Percentiles rank a stretch among this genome's conserved stretches.
Conservation (phyloP, 108 stramenopile species). For the Cyclotella distinguenda region DNA sequence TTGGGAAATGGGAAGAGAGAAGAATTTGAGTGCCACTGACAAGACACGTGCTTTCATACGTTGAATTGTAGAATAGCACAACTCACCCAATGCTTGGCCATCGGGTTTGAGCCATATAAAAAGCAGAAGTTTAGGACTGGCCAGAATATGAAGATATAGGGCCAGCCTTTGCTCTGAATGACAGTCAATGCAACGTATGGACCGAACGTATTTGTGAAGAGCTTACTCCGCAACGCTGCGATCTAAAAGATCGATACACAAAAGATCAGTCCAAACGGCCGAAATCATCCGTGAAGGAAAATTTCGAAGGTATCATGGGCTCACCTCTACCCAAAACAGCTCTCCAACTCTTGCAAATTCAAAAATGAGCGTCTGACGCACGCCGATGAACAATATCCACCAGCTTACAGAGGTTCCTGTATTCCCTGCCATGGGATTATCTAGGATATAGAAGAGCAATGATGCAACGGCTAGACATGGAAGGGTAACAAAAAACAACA, state of each 20-base stretch:
- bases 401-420: slow-evolving; percentile 39
- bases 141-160: slow-evolving; percentile 41
- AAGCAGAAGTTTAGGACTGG: slow-evolving; percentile 39
- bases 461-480: slow-evolving; percentile 28
- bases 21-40: background rate
- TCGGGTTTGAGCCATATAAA: slow-evolving; percentile 30
- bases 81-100: slow-evolving; percentile 38
- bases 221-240: slow-evolving; percentile 37
- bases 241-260: no score
- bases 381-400: slow-evolving; percentile 44
- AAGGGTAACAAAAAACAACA: slow-evolving; percentile 27
- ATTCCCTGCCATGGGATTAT: slow-evolving; percentile 47
- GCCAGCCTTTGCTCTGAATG: slow-evolving; percentile 49
- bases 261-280: no score
- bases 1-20: no score
- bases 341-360: slow-evolving; percentile 30
- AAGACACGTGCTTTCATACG: background rate
- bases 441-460: slow-evolving; percentile 38
- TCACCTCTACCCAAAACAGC: slow-evolving; percentile 50
- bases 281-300: no score
- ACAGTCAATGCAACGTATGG: slow-evolving; percentile 41
- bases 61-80: no score
- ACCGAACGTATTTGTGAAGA: slow-evolving; percentile 31
- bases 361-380: slow-evolving; percentile 34
- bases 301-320: no score